Conservation (phyloP, 257 asterid genomes). For the Nicotiana sylvestris region DNA sequence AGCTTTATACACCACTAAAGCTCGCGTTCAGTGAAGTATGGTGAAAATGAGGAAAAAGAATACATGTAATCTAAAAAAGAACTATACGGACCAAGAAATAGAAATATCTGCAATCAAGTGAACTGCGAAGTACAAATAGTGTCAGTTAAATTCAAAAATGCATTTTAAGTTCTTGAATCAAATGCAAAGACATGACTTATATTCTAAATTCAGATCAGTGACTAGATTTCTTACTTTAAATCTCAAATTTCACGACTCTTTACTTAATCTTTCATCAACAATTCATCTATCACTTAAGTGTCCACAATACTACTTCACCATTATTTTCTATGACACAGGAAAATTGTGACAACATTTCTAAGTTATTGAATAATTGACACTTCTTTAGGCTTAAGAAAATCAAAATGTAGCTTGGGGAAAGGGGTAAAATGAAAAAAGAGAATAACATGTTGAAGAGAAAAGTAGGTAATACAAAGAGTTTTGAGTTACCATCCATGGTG, state of each 20-base stretch:
- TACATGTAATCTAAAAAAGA: background rate
- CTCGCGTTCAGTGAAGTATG: background rate
- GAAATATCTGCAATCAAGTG: background rate
- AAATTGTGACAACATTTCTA: background rate
- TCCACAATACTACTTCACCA: background rate
- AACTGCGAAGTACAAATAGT: background rate
- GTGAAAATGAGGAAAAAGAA: background rate
- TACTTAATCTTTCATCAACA: background rate
- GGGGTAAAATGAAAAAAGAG: background rate
- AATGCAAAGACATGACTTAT: background rate
- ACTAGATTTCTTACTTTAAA: background rate
- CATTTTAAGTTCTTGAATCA: background rate
- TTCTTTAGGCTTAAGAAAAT: background rate
- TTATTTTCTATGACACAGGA: background rate
- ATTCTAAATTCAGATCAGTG: background rate
- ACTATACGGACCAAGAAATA: background rate
- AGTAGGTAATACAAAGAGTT: background rate
- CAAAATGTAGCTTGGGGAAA: background rate
- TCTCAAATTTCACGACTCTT: background rate
- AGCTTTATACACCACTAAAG: background rate
- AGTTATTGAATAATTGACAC: background rate
- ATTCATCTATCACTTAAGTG: background rate
- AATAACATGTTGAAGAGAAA: background rate
- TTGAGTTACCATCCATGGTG: conserved; percentile 55
- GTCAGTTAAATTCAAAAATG: background rate